Percentiles rank a stretch among this genome's conserved stretches.
phyloP scores from a whole-genome alignment of 345 rosid genomes.

The Populus nigra region DNA sequence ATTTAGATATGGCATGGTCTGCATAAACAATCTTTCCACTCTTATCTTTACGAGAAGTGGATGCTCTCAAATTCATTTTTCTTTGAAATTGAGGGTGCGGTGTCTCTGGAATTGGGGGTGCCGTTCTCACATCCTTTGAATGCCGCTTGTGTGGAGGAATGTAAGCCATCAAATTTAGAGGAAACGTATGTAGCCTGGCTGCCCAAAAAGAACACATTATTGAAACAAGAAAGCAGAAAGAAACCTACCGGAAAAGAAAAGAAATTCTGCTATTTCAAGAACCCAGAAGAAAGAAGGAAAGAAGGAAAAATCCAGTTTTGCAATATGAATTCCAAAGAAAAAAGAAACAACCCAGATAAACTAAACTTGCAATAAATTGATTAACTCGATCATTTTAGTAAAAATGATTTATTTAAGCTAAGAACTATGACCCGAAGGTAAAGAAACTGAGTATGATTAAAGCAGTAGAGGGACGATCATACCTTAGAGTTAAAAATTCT shows the following conservation, averaged over 20 bases:
- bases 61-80: constrained; percentile 22
- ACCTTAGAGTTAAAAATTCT: too few relatives aligned
- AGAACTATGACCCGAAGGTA: too few relatives aligned
- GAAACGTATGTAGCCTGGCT: background rate
- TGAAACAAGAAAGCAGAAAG: background rate
- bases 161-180: too few relatives aligned
- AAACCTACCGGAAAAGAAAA: background rate
- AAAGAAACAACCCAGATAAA: background rate
- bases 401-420: too few relatives aligned
- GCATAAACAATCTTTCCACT: constrained; percentile 38
- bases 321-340: background rate
- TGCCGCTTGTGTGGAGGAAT: constrained; percentile 42
- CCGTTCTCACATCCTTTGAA: constrained; percentile 25
- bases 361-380: too few relatives aligned
- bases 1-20: constrained; percentile 27
- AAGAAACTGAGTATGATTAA: too few relatives aligned
- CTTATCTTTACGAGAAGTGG: constrained; percentile 7
- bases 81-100: constrained; percentile 30
- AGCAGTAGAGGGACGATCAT: too few relatives aligned
- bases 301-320: background rate
- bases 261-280: background rate
- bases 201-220: constrained; percentile 1
- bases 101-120: constrained; percentile 35
- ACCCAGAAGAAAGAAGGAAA: background rate
- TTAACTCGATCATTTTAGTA: too few relatives aligned